Evolutionary conservation across 257 asterid genomes (phyloP).

Genomic region (Solanum chmielewskii): DNA sequence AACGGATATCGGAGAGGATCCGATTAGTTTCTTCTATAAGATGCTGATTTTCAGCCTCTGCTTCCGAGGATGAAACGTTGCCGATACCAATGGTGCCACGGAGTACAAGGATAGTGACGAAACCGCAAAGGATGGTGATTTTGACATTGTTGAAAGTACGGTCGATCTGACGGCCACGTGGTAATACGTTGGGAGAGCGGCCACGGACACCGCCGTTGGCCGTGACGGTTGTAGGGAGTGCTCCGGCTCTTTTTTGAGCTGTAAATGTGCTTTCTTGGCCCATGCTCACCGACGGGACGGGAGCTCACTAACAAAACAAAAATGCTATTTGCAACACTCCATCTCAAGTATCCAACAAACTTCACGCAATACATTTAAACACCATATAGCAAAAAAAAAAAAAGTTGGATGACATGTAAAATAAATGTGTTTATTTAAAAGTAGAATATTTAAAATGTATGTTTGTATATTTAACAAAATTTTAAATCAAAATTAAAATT

Average conservation of each 20-base stretch:
- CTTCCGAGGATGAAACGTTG: constrained; percentile 43
- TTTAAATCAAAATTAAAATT: no score
- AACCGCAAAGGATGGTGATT: constrained; percentile 75
- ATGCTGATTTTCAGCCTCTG: constrained; percentile 50
- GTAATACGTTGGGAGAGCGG: constrained; percentile 22
- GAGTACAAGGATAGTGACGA: constrained; percentile 73
- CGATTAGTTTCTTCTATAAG: constrained; percentile 55
- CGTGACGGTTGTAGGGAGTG: not conserved
- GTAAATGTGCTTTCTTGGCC: not conserved
- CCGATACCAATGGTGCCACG: constrained; percentile 85
- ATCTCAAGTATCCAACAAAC: no score
- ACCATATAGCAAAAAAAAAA: no score
- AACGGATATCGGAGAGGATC: constrained; percentile 68
- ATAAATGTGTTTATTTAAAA: no score
- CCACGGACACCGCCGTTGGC: constrained; percentile 28
- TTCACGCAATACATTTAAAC: no score
- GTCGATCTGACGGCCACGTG: constrained; percentile 63
- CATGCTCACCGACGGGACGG: not conserved
- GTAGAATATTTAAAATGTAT: no score
- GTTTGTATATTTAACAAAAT: no score
- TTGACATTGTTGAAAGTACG: constrained; percentile 64
- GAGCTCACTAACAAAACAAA: not conserved
- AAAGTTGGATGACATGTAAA: no score
- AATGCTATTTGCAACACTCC: not conserved
- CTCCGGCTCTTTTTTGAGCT: not conserved